A percentile compares a stretch with the other conserved stretches of the same genome.
These are phyloP conservation scores for Metschnikowia kunwiensis DNA, from an alignment of 805 yeast genomes.

Conservation along the genomic window DNA sequence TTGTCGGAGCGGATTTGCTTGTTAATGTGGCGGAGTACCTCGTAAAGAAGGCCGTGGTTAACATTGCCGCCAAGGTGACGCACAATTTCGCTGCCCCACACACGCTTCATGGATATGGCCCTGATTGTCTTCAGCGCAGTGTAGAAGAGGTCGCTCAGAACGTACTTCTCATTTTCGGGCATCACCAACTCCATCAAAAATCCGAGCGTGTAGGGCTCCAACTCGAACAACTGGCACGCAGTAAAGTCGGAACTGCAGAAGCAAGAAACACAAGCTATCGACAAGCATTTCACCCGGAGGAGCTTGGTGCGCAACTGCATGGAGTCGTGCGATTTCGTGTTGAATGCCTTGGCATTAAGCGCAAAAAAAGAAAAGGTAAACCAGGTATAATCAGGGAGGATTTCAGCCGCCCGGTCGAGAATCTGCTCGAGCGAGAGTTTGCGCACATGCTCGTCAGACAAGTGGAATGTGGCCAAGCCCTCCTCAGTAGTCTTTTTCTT, in stretches of 20 bases:
- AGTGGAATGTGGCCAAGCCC: conserved; percentile 49
- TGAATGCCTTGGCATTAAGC: conserved; percentile 70
- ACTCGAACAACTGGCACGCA: conserved; percentile 63
- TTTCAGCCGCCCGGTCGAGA: conserved; percentile 55
- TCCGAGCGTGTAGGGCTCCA: conserved; percentile 66
- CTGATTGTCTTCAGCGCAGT: conserved; percentile 68
- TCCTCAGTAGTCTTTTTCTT: conserved; percentile 24
- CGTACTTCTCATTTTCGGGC: conserved; percentile 49
- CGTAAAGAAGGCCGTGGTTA: conserved; percentile 78
- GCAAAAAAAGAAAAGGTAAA: conserved; percentile 60
- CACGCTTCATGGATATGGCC: conserved; percentile 61
- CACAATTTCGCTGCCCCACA: conserved; percentile 73
- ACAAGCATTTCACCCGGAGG: conserved; percentile 59
- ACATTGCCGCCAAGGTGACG: conserved; percentile 82
- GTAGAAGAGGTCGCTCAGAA: conserved; percentile 52
- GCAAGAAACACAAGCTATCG: conserved; percentile 62
- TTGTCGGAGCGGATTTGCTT: conserved; percentile 45
- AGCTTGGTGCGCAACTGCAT: conserved; percentile 55
- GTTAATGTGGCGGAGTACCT: conserved; percentile 61
- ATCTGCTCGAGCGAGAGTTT: conserved; percentile 57
- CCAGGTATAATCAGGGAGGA: conserved; percentile 62
- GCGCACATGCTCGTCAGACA: conserved; percentile 57
- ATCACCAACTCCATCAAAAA: conserved; percentile 70
- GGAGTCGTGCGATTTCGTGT: conserved; percentile 50
- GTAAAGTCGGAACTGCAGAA: conserved; percentile 56